Evolutionary conservation across 2,329 filamentous ascomycete species (phyloP).

Genomic region (Xylaria sp.): DNA sequence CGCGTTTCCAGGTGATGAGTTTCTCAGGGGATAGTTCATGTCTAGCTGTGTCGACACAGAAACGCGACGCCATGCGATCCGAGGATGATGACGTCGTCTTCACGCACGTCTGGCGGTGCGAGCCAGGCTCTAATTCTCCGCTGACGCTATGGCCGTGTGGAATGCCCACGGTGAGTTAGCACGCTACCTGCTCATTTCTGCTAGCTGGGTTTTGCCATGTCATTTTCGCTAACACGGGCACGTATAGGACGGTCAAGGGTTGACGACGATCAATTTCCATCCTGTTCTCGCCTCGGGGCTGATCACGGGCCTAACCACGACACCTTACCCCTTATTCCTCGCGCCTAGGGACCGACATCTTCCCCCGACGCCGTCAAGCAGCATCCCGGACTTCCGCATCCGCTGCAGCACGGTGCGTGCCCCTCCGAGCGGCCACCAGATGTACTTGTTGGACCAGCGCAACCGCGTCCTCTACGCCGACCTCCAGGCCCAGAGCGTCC

Average conservation of each 20-base stretch:
- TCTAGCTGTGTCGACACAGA: conserved; percentile 27
- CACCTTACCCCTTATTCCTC: conserved; percentile 26
- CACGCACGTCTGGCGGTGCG: conserved; percentile 21
- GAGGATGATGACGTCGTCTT: conserved; percentile 32
- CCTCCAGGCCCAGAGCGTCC: conserved; percentile 15
- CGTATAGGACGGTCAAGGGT: conserved; percentile 23
- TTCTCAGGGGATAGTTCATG: conserved; percentile 30
- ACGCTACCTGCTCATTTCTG: neutral
- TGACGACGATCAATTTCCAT: conserved; percentile 28
- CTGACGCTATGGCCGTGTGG: conserved; percentile 19
- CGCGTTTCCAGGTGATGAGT: conserved; percentile 17
- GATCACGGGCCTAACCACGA: conserved; percentile 23
- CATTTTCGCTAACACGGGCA: neutral
- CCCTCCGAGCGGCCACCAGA: conserved; percentile 3
- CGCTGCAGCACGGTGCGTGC: conserved; percentile 11
- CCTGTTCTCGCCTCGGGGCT: conserved; percentile 24
- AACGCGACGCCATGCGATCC: conserved; percentile 12
- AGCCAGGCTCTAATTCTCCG: conserved; percentile 13
- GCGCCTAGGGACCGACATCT: conserved; percentile 3
- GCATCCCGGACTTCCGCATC: conserved; percentile 25
- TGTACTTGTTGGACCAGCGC: conserved; percentile 20
- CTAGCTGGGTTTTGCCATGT: neutral
- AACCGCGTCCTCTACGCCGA: conserved; percentile 18
- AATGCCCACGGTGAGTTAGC: conserved; percentile 26
- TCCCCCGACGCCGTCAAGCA: conserved; percentile 11